phyloP scores from a whole-genome alignment of 768 basidiomycete species.

The Leccinum subgranulosum region DNA sequence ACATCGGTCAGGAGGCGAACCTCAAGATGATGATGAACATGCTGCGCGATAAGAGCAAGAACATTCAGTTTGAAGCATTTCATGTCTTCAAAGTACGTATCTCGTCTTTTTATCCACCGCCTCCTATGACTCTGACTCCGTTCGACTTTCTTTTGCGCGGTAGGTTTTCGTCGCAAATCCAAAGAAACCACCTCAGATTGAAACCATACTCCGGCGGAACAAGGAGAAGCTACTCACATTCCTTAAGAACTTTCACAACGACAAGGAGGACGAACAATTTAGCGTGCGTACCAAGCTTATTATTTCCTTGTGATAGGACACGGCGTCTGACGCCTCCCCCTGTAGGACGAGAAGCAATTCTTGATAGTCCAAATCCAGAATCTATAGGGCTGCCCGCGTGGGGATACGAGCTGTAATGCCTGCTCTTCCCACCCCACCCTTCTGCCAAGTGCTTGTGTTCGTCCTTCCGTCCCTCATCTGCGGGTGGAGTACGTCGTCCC shows the following conservation, averaged over 20 bases:
- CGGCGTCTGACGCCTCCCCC: background rate
- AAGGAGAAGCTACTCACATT: slow-evolving; percentile 91
- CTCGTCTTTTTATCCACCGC: background rate
- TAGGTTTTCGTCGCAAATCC: slow-evolving; percentile 99
- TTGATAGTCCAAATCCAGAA: slow-evolving; percentile 88
- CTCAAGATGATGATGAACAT: slow-evolving; percentile 99
- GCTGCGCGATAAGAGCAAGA: slow-evolving; percentile 96
- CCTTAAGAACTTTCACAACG: slow-evolving; percentile 93
- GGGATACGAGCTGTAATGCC: background rate
- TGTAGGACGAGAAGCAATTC: slow-evolving; percentile 91
- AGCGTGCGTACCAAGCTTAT: slow-evolving; percentile 47
- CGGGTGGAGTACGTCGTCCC: background rate
- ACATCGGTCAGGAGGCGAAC: slow-evolving; percentile 93
- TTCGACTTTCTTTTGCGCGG: background rate
- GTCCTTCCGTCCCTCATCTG: background rate
- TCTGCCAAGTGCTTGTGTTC: background rate
- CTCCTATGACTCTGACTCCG: background rate
- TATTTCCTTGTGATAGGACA: background rate
- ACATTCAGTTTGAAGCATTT: slow-evolving; percentile 99
- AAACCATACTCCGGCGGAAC: slow-evolving; percentile 85
- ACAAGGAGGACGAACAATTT: slow-evolving; percentile 98
- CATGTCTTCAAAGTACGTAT: slow-evolving; percentile 96
- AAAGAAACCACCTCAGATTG: slow-evolving; percentile 96
- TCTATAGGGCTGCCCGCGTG: slow-evolving; percentile 42
- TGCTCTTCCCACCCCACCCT: background rate